Base-by-base conservation (phyloP, 2,329 filamentous ascomycete species). In the Fusarium zealandicum region DNA sequence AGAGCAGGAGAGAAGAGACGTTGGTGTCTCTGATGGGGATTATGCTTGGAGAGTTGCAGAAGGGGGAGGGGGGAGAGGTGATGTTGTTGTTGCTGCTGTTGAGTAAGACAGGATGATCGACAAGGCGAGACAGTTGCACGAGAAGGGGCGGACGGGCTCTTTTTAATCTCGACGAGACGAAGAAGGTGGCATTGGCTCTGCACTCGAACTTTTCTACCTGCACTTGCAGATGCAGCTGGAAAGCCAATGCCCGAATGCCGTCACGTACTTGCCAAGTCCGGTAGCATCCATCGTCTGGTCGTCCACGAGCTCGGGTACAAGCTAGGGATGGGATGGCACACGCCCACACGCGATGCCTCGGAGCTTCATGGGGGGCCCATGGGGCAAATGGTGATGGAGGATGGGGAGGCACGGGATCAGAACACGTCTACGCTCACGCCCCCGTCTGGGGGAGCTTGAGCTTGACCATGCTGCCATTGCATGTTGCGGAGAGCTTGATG, bases 101-200 rank as follows among this genome's bases (percentile, higher is more conserved):
- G 49, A 40, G 59, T 59, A 54, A 61, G 57, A 58, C 60, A 65
- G 47, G 61, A 54, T 61, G 63, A 57, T 64, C 54, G 51, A 54
- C 55, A 49, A 45, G 38, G 38, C 33, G 52, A 58, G 55, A 63
- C 57, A 54, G 49, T 47, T 64, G 43, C 53, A 55, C 61, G 63
- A 62, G 25, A 59, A 56, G 51, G 63, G 63, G 58, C 39, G 46
- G 35, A 58, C 33, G 56, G 30, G 44, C 55, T 57, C 65, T 64
- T 64, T 66, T 66, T 66, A 67, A 66, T 66, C 54, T 59, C 50
- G 51, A 64, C 40, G 50, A 62, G 53, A 51, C 39, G 36, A 50
- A 37, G 53, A 46, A 42, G 31, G 11, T 4, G 4, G 37, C 33
- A 36, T 46, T 36, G 32, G 20, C 22, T 32, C 25, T 28, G 25